Evolutionary conservation across 495 filamentous ascomycete genomes (phyloP), one percentile per base, ranked within the genome.

Genomic region (Annulohypoxylon nitens): DNA sequence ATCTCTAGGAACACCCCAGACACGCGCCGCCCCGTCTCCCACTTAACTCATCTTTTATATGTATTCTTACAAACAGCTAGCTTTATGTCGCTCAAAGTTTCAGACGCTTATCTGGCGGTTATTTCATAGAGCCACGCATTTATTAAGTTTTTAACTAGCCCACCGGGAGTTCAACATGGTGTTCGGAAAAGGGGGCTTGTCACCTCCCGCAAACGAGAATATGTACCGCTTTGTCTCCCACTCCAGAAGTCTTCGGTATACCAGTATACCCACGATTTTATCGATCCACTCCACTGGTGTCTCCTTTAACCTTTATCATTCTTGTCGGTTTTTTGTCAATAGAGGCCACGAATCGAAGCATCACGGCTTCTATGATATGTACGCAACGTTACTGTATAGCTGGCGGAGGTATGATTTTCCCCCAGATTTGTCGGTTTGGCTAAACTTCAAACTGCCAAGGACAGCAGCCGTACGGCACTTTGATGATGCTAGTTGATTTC

Each of bases 371-470:
- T 53, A 61, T 61, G 23, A 55, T 62, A 62, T 66, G 51, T 75
- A 70, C 67, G 72, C 72, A 75, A 75, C 72, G 72, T 75, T 75
- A 70, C 72, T 58, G 63, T 75, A 67, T 67, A 63, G 39, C 57
- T 50, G 39, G 58, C 51, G 58, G 67, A 75, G 62, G 67, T 75
- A 58, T 75, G 48, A 70, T 75, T 75, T 64, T 63, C 12, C 66
- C 61, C 72, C 63, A 55, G 72, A 75, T 75, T 67, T 75, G 72
- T 63, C 57, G 58, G 72, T 70, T 67, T 75, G 72, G 72, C 72
- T 75, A 75, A 75, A 75, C 67, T 70, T 75, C 72, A 75, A 75
- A 75, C 72, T 64, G 72, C 72, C 72, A 75, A 75, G 72, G 72
- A 64, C 67, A 57, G 59, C 59, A 45, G 9, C 57, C 50, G 39